Evolutionary conservation across 257 asterid species (phyloP).

Genomic region (Perilla frutescens): DNA sequence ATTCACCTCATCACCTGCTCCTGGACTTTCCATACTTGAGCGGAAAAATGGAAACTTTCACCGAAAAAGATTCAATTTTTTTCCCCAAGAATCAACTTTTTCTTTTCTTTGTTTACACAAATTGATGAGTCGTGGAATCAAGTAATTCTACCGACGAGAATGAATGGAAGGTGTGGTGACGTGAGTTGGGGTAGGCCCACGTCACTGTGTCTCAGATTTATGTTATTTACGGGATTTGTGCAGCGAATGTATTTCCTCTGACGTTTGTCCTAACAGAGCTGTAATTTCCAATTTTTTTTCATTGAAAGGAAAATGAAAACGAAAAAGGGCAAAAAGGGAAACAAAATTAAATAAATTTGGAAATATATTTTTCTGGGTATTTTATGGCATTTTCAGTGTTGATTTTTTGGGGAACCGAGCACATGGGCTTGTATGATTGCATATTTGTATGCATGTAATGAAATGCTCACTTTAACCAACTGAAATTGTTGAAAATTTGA

Average conservation of each 20-base stretch:
- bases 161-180: constrained; percentile 28
- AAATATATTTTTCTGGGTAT: no score
- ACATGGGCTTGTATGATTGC: no score
- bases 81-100: neutral
- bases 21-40: constrained; percentile 39
- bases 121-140: constrained; percentile 7
- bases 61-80: neutral
- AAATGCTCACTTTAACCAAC: no score
- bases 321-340: no score
- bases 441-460: no score
- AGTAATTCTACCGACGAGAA: neutral
- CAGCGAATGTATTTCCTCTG: neutral
- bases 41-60: constrained; percentile 19
- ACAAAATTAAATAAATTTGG: no score
- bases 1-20: constrained; percentile 33
- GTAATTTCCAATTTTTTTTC: neutral
- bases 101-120: neutral
- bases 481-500: no score
- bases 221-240: constrained; percentile 16
- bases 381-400: no score
- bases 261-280: neutral
- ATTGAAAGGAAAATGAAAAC: no score
- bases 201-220: constrained; percentile 32
- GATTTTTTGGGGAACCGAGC: no score
- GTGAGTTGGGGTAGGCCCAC: constrained; percentile 42